Evolutionary conservation across 495 filamentous ascomycete genomes (phyloP), one percentile per base, ranked within the genome.

Genomic region (Aspergillus wentii): DNA sequence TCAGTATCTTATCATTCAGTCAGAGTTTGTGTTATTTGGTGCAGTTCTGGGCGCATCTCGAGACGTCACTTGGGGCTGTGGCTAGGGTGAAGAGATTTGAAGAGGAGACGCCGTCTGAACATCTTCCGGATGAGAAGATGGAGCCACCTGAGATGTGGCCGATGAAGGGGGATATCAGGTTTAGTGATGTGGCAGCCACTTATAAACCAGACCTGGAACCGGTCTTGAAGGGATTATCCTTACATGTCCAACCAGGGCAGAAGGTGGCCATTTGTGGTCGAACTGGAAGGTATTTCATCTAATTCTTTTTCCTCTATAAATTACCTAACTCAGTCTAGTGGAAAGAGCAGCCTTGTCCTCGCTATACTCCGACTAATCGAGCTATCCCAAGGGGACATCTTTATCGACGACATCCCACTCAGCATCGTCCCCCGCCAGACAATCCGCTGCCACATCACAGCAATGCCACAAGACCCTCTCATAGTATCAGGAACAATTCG

Each of bases 1-100:
- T 60, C 54, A 28, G 83, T 80, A 41, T 73, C 71, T 1, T 68
- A 74, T 29, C 40, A 3, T 64, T 71, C 69, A 79, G 41, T 79
- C 70, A 45, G 65, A 70, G 2, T 31, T 38, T 40, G 49, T 61
- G 18, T 15, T 11, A 41, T 5, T 38, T 67, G 9, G 59, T 74
- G 8, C 44, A 41, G 11, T 48, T 35, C 59, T 88, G 38, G 76
- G 79, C 72, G 0, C 39, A 52, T 16, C 44, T 79, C 5, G 76
- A 80, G 33, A 69, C 68, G 2, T 75, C 65, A 0, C 56, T 79
- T 8, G 76, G 74, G 0, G 72, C 74, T 0, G 51, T 79, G 4
- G 50, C 69, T 2, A 52, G 73, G 5, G 43, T 79, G 0, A 52
- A 55, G 35, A 35, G 23, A 1, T 74, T 73, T 40, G 55, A 49